Base-by-base conservation (phyloP, 1,139 yeast genomes). In the Kodamaea sp. region DNA sequence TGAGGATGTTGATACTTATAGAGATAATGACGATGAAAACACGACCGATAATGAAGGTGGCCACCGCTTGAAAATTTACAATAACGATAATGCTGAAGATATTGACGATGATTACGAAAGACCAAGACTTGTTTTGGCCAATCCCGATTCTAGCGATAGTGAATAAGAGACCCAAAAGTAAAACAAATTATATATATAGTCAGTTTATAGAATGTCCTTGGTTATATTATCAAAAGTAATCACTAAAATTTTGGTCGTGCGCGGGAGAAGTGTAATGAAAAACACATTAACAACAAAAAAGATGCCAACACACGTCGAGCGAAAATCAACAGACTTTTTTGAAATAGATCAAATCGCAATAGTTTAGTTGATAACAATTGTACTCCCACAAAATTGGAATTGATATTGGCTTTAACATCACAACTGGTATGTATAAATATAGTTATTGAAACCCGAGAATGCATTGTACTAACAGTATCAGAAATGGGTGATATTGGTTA, bases 71-170 rank as follows among this genome's bases (percentile, higher is more conserved):
- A 50, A 37, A 27, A 20, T 26, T 4, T 32, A 29, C 29, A 38
- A 38, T 28, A 58, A 47, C 35, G 33, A 44, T 31, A 32, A 43
- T 29, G 36, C 39, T 7, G 45, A 37, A n/a, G 51, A 39, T n/a
- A 44, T 53, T 7, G 55, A 53, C 20, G 48, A 60, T 38, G 59
- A 60, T 53, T 52, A 65, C 52, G 77, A 69, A 12, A 51, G 63
- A 37, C 65, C 72, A 52, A 67, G 74, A 35, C 67, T 84, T 48
- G 79, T 76, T 42, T 77, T 84, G 37, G 90, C 89, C 28, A 84
- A 84, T 46, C 94, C 94, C 0, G 94, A 84, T 42, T 37, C 41
- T 33, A 45, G 48, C 35, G 73, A 64, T 37, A 53, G 54, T 37
- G 59, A 57, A 20, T 54, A 44, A 30, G 32, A 36, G 20, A 15